Base-by-base conservation (phyloP, 1,284 basidiomycete genomes). In the Neolentinus lepideus region DNA sequence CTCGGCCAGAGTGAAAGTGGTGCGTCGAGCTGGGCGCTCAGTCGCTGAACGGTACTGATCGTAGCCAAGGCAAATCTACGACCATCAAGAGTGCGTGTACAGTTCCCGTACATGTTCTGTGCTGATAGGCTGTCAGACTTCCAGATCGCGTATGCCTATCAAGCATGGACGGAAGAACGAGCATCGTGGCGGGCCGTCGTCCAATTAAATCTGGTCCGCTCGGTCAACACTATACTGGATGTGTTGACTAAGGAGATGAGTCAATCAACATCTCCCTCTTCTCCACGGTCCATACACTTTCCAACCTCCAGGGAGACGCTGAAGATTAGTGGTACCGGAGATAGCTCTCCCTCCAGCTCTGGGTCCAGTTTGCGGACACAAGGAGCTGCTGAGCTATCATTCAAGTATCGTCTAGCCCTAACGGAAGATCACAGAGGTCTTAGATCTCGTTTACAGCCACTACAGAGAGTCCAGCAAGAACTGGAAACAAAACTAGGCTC, bases 161-260 rank as follows among this genome's bases (percentile, higher is more conserved):
- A 75, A 46, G 74, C 74, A 33, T 86, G 85, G 75, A 68, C 70
- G 27, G 68, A 71, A 0, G 84, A 87, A 60, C 80, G 80, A 47
- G 69, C 71, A 0, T 80, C 79, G 2, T 86, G 84, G 84, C 74
- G 81, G 16, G 70, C 80, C 1, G 81, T 86, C 58, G 79, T 86
- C 55, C 83, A 84, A 59, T 78, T 86, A 63, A 87, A 86, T 66
- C 77, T 87, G 61, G 75, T 85, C 54, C 77, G 80, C 25, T 80
- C 80, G 38, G 69, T 85, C 43, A 76, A 79, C 58, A 70, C 71
- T 53, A 27, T 36, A 4, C 35, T 54, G 21, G 52, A 54, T 33
- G 65, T 72, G 8, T 67, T 82, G 52, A 70, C 73, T 57, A 66
- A 71, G 11, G 77, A 80, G 57, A 69, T 77, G 59, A 43, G 50